Evolutionary conservation across 1,284 basidiomycete species (phyloP).

Genomic region (Spongiforma sp.): DNA sequence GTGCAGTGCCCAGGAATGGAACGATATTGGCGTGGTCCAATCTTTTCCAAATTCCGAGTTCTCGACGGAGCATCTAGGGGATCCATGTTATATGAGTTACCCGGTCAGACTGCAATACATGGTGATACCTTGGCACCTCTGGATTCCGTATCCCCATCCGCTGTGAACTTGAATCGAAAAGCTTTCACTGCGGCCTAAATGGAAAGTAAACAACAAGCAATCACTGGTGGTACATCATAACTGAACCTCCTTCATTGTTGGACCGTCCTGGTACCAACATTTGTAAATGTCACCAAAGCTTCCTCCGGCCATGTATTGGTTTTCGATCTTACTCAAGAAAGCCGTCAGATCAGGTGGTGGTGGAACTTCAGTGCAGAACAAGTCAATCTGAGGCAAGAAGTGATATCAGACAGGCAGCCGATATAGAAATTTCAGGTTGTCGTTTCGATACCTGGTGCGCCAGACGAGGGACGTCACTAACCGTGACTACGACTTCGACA

Average conservation of each 20-base stretch:
- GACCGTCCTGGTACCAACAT: neutral
- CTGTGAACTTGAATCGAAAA: neutral
- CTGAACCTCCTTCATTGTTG: neutral
- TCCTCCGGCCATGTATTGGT: neutral
- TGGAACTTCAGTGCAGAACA: neutral
- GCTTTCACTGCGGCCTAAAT: neutral
- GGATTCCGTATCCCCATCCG: neutral
- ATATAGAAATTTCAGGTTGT: too few relatives aligned
- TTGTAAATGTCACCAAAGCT: neutral
- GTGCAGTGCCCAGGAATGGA: neutral
- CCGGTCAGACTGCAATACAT: neutral
- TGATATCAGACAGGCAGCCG: too few relatives aligned
- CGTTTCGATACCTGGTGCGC: too few relatives aligned
- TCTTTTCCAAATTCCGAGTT: neutral
- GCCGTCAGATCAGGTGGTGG: neutral
- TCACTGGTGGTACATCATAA: neutral
- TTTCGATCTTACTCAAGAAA: neutral
- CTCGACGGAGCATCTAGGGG: neutral
- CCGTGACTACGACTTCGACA: slow-evolving; percentile 15
- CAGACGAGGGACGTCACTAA: too few relatives aligned
- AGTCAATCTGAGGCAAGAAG: slow-evolving; percentile 4
- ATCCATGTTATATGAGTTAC: neutral
- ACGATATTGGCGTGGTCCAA: neutral
- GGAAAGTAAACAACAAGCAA: neutral
- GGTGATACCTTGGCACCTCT: neutral